Evolutionary conservation across 495 filamentous ascomycete species (phyloP), one percentile per base, ranked within the genome.

Genomic region (Penicillium roqueforti): DNA sequence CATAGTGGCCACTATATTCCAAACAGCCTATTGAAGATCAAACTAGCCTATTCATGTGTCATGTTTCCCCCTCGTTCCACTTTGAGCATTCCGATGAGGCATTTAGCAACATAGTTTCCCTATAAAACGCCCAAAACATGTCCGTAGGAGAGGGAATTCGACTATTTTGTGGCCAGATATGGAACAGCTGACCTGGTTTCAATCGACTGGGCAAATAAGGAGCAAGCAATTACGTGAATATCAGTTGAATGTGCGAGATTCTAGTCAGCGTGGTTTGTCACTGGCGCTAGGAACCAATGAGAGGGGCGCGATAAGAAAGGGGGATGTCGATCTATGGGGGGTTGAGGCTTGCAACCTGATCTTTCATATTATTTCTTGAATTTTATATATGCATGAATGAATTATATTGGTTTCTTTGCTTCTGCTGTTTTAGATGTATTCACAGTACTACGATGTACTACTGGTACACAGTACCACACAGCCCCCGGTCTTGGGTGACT

Each of bases 221-320:
- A 37, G 28, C 19, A 42, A 43, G 20, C 20, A 43, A 44, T 52
- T 52, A 52, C 50, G 50, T 26, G 50, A 44, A 44, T 34, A 44
- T 52, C 50, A 44, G 40, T 43, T 25, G 38, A 34, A 44, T 44
- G 38, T 43, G 50, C 29, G 39, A 34, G 7, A 34, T 34, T 43
- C 38, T 45, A 73, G 69, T 74, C 71, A 72, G 63, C 68, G 57
- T 16, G 37, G 68, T 74, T 67, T 71, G 71, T 74, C 71, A 74
- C 58, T 52, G 32, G 6, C 22, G 3, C 10, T 2, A 0, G 25
- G 46, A 32, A 32, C 71, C 69, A 74, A 74, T 72, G 34, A 67
- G 34, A 14, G 11, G 1, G 0, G 6, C 4, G 6, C 62, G 71
- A 74, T 74, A 74, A 74, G 71, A 36, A 31, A 31, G 31, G 31